Percentiles rank a stretch among this genome's conserved stretches.
These are phyloP conservation scores for Lepraria neglecta DNA, from an alignment of 495 filamentous ascomycete species.

Conservation along the genomic window DNA sequence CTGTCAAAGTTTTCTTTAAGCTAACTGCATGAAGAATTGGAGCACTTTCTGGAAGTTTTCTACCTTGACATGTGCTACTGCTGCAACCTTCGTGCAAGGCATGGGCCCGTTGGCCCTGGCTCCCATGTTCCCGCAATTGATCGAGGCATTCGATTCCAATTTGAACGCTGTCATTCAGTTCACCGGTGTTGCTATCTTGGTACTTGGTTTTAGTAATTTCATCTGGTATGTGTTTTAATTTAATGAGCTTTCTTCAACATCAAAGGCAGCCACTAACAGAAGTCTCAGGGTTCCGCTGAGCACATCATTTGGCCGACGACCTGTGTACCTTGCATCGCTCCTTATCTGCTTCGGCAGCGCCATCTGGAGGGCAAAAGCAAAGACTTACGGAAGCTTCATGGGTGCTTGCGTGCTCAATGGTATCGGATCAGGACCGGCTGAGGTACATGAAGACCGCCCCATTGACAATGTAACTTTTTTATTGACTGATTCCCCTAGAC, in stretches of 20 bases:
- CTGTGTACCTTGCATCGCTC: constrained; percentile 51
- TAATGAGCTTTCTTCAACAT: too few species aligned
- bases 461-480: neutral
- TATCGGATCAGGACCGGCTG: constrained; percentile 49
- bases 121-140: constrained; percentile 52
- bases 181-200: constrained; percentile 56
- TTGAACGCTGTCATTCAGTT: constrained; percentile 44
- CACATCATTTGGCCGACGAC: constrained; percentile 51
- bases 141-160: constrained; percentile 50
- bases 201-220: constrained; percentile 59
- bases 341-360: constrained; percentile 50
- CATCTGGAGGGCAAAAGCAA: constrained; percentile 55
- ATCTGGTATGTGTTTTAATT: constrained; percentile 40
- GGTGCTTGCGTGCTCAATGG: constrained; percentile 56
- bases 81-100: constrained; percentile 51
- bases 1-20: neutral
- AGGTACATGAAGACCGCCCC: constrained; percentile 25
- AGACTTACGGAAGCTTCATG: constrained; percentile 54
- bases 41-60: constrained; percentile 39
- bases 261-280: too few species aligned
- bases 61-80: constrained; percentile 41
- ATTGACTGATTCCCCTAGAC: constrained; percentile 45
- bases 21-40: constrained; percentile 35
- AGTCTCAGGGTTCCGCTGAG: constrained; percentile 49
- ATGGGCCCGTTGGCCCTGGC: constrained; percentile 54